Evolutionary conservation across 768 basidiomycete genomes (phyloP), one percentile per base, ranked within the genome.

Genomic region (Wakefieldia striispora): DNA sequence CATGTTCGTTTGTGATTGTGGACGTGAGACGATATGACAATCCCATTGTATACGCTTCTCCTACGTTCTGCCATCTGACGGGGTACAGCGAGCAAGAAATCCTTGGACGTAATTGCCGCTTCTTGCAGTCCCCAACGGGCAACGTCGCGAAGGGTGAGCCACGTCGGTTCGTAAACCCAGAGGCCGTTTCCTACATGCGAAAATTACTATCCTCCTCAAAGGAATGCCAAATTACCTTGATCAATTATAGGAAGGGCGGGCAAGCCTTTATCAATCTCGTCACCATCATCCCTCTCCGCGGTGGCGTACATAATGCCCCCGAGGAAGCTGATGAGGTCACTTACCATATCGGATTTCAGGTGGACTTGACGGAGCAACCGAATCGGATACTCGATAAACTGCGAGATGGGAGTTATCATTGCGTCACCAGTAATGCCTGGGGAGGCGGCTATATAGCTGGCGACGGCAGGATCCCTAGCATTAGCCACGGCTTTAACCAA

Each of bases 271-370:
- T 90, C 70, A 99, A 98, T 64, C 82, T 95, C 49, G 84, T 98
- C 55, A 89, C 89, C 20, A 80, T 97, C 60, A 88, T 98, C 33
- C 95, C 97, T 16, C 79, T 97, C 50, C 65, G 75, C 0, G 91
- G 86, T 8, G 89, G 81, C 49, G 73, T 59, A 50, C 56, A 49
- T 69, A 76, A 64, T 61, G 56, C 26, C 36, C 70, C 55, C 55
- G 76, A 81, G 37, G 85, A 83, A 55, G 76, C 76, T 33, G 81
- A 83, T 46, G 86, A 95, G 39, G 77, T 90, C 35, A 83, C 82
- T 9, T 95, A 88, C 64, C 87, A 91, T 60, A 86, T 99, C 43
- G 97, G 97, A 1, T 98, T 99, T 75, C 94, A 99, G 70, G 88
- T 97, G 47, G 92, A 97, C 68, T 74, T 99, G 42, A 83, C 84